Evolutionary conservation across 352 stramenopile genomes (phyloP).

Genomic region (Phytophthora ramorum): DNA sequence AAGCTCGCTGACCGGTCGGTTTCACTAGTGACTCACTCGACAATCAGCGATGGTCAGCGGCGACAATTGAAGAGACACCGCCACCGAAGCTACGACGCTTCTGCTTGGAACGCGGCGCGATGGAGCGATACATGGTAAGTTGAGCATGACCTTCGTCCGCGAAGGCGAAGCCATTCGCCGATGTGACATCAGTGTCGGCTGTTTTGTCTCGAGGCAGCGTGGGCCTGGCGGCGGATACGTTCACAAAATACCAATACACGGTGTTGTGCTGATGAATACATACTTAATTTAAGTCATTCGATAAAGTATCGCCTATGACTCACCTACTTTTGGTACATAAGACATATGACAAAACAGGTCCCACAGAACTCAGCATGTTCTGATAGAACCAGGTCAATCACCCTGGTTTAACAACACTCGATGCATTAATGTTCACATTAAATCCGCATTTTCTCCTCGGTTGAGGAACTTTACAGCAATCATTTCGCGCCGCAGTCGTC

Average conservation of each 20-base stretch:
- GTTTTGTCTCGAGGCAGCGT: no score
- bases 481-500: not conserved
- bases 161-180: no score
- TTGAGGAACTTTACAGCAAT: not conserved
- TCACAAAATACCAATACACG: not conserved
- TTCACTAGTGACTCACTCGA: slow-evolving; percentile 18
- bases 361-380: not conserved
- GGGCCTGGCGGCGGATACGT: not conserved
- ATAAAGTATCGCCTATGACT: not conserved
- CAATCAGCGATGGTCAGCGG: not conserved
- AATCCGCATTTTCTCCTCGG: not conserved
- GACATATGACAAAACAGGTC: not conserved
- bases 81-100: slow-evolving; percentile 19
- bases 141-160: not conserved
- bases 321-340: not conserved
- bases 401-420: not conserved
- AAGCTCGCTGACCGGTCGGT: slow-evolving; percentile 1
- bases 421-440: not conserved
- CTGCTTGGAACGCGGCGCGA: slow-evolving; percentile 6
- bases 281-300: not conserved
- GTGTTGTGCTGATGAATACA: not conserved
- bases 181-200: not conserved
- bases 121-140: no score
- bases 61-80: slow-evolving; percentile 6
- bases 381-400: not conserved